Evolutionary conservation across 129 eudicot genomes (phyloP).

Genomic region (Lactuca saligna): DNA sequence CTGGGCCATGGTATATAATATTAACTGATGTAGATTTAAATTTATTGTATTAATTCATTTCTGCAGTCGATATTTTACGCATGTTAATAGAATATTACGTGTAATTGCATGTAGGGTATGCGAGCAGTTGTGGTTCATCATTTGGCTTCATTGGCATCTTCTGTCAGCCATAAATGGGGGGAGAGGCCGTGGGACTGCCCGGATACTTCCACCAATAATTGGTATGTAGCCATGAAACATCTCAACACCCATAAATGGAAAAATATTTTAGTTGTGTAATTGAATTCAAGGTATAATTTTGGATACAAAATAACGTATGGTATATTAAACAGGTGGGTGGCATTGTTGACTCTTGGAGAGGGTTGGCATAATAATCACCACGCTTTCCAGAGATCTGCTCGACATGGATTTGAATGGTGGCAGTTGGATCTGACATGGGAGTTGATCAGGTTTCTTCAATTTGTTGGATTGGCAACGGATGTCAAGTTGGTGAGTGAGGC

Average conservation of each 20-base stretch:
- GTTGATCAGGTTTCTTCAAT: constrained; percentile 52
- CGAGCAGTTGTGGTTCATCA: constrained; percentile 17
- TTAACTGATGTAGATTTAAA: background rate
- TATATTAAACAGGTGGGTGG: constrained; percentile 57
- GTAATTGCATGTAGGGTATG: constrained; percentile 11
- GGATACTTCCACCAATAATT: constrained; percentile 24
- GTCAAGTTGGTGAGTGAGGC: constrained; percentile 48
- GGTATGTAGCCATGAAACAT: background rate
- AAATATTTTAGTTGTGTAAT: background rate
- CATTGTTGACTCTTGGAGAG: constrained; percentile 61
- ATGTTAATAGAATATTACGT: background rate
- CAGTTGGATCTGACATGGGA: constrained; percentile 77
- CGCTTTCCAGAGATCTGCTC: constrained; percentile 69
- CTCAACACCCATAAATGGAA: too few relatives aligned
- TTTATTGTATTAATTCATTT: too few relatives aligned
- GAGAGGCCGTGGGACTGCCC: constrained; percentile 25
- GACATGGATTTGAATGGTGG: constrained; percentile 87
- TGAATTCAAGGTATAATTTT: background rate
- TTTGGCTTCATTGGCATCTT: constrained; percentile 1
- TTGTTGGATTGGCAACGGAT: constrained; percentile 62
- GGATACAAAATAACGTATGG: background rate
- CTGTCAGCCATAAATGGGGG: constrained; percentile 19
- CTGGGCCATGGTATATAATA: constrained; percentile 26
- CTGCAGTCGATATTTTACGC: background rate
- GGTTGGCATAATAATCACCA: constrained; percentile 94